Conservation (phyloP, 2,329 filamentous ascomycete genomes). For the Pochonia chlamydosporia region DNA sequence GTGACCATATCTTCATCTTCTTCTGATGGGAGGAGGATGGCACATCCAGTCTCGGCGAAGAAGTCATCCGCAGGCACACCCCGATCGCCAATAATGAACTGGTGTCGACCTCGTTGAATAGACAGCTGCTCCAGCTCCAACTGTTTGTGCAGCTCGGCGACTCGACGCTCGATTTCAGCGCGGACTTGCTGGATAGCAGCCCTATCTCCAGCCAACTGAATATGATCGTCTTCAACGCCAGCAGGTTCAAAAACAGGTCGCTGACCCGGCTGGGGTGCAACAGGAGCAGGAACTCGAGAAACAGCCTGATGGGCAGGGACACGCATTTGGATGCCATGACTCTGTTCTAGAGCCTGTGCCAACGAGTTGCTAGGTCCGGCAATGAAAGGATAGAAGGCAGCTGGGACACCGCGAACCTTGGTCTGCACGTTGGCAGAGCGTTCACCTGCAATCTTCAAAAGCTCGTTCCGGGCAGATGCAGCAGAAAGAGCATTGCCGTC, state of each 20-base stretch:
- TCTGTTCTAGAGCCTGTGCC: constrained; percentile 66
- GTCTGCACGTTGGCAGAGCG: constrained; percentile 76
- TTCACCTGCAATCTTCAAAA: constrained; percentile 83
- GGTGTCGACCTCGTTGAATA: constrained; percentile 82
- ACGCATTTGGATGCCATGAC: constrained; percentile 71
- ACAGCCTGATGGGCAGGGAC: constrained; percentile 79
- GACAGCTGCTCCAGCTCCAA: constrained; percentile 72
- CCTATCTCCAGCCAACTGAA: constrained; percentile 82
- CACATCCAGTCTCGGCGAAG: constrained; percentile 83
- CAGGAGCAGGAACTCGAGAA: constrained; percentile 63
- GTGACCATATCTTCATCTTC: constrained; percentile 80
- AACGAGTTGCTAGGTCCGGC: constrained; percentile 69
- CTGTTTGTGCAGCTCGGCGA: constrained; percentile 67
- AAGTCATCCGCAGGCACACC: constrained; percentile 80
- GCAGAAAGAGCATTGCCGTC: constrained; percentile 89
- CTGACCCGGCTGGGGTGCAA: constrained; percentile 55
- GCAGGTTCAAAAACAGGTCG: constrained; percentile 66
- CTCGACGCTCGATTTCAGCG: constrained; percentile 73
- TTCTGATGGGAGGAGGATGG: constrained; percentile 72
- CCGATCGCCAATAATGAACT: constrained; percentile 87
- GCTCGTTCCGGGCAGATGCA: constrained; percentile 74
- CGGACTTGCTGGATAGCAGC: constrained; percentile 73
- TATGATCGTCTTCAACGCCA: constrained; percentile 63
- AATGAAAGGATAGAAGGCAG: constrained; percentile 94
- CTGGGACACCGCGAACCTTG: constrained; percentile 76